Conservation (phyloP, 1,284 basidiomycete species). For the Neolentinus lepideus region DNA sequence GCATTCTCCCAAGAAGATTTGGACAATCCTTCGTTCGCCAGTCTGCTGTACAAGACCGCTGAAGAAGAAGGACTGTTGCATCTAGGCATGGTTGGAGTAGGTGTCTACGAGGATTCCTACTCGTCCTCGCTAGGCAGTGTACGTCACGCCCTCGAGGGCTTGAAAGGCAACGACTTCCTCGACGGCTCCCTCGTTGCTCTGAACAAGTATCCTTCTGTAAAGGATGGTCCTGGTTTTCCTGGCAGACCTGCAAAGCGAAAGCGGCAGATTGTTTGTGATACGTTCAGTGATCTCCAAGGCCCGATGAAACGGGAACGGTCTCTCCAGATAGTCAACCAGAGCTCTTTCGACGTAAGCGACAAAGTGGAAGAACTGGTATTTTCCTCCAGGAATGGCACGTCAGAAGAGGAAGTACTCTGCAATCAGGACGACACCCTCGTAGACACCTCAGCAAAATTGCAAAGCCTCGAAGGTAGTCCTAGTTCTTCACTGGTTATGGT, state of each 20-base stretch:
- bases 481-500: neutral
- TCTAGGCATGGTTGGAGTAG: neutral
- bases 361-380: slow-evolving; percentile 29
- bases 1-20: neutral
- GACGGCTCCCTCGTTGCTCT: neutral
- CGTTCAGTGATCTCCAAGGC: slow-evolving; percentile 34
- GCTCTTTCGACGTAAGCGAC: slow-evolving; percentile 37
- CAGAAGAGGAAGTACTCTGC: slow-evolving; percentile 7
- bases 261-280: neutral
- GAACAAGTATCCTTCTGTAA: neutral
- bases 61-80: neutral
- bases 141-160: neutral
- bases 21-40: neutral
- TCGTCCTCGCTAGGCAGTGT: neutral
- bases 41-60: neutral
- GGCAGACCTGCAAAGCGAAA: slow-evolving; percentile 20
- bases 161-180: neutral
- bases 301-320: slow-evolving; percentile 33
- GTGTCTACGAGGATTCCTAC: too few species aligned
- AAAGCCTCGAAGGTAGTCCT: neutral
- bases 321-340: slow-evolving; percentile 30
- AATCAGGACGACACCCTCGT: neutral
- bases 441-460: neutral
- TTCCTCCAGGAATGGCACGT: slow-evolving; percentile 8
- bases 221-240: neutral